Base-by-base conservation (phyloP, 1,284 basidiomycete species). In the Cystobasidium sp. region DNA sequence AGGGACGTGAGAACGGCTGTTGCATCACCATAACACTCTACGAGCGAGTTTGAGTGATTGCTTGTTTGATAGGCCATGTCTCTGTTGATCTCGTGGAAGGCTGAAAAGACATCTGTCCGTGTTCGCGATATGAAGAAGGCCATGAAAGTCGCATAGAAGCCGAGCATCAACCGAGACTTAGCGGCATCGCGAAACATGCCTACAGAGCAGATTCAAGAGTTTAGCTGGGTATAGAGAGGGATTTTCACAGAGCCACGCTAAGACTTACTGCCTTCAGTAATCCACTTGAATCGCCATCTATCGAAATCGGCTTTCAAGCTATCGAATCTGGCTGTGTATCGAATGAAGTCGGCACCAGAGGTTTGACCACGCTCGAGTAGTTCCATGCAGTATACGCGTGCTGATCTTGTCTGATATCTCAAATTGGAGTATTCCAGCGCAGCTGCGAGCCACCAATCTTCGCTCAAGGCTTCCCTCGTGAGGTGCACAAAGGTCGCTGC, bases 371-470 rank as follows among this genome's bases (percentile, higher is more conserved):
- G 52, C 5, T 52, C 67, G 41, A 68, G 39, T 8, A 44, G 16
- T 5, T 68, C 67, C 53, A 58, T 68, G 43, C 67, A 68, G 12
- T 46, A 66, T 2, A 66, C 64, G 18, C 67, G 52, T n/a, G 56
- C 56, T 46, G 52, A 41, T n/a, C 67, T 52, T 9, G 56, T 59
- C 43, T 41, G 20, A 20, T 58, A 68, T 12, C 67, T 37, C 12
- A 68, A 22, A 47, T 39, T 51, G 37, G 67, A 68, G 37, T 68
- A 68, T 43, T 68, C 67, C 1, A 68, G 67, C 8, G 67, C 67
- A 4, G 67, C 67, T 14, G 67, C 67, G 1, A 68, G 53, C 67
- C 67, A 68, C 67, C 67, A 68, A 41, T 68, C 67, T 59, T 68
- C 67, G 43, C 39, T 47, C 5, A 66, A 16, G 14, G 64, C 64